Percentiles rank a stretch among this genome's conserved stretches.
Conservation (phyloP, 257 asterid species). For the Anisodus tanguticus region DNA sequence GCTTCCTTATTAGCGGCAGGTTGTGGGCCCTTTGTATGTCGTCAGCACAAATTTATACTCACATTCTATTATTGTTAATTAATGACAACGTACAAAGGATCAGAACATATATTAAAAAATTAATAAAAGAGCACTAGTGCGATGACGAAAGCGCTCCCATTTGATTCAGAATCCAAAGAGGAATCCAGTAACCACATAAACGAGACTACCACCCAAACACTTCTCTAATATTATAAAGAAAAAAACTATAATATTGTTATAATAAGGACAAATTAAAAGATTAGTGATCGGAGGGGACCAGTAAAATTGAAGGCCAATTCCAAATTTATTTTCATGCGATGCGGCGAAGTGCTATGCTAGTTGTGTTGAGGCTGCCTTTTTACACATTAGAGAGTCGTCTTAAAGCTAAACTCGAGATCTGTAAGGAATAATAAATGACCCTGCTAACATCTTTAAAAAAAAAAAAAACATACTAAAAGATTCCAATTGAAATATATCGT, state of each 20-base stretch:
- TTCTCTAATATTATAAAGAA: not conserved
- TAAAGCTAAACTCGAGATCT: not conserved
- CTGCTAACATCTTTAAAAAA: not conserved
- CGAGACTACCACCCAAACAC: not conserved
- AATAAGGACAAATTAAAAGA: not conserved
- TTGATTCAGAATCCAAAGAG: conserved; percentile 5
- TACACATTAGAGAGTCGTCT: not conserved
- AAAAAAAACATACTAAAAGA: not conserved
- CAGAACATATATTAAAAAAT: not conserved
- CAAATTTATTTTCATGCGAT: not conserved
- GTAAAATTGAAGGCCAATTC: not conserved
- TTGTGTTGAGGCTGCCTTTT: not conserved
- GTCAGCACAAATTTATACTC: not conserved
- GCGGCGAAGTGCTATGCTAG: not conserved
- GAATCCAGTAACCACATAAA: not conserved
- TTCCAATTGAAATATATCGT: conserved; percentile 12
- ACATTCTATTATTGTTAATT: not conserved
- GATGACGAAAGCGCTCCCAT: not conserved
- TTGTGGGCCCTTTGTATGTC: not conserved
- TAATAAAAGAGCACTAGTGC: not conserved
- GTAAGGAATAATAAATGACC: not conserved
- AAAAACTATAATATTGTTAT: not conserved
- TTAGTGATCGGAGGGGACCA: not conserved
- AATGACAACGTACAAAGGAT: not conserved
- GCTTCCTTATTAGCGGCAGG: conserved; percentile 27